Conservation (phyloP, 2,329 filamentous ascomycete species). For the Neopestalotiopsis rosae region DNA sequence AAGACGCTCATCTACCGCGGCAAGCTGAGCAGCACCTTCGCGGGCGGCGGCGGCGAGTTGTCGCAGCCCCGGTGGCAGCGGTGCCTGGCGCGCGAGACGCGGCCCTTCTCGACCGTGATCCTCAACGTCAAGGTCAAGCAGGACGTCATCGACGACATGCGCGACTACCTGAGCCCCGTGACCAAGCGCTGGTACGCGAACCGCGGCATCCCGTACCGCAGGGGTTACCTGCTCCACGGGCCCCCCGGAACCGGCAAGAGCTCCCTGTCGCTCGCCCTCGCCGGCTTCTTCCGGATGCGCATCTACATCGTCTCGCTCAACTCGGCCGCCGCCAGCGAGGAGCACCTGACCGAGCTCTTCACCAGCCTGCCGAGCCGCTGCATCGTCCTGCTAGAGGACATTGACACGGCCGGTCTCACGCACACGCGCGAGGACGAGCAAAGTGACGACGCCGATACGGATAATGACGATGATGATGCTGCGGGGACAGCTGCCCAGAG, state of each 20-base stretch:
- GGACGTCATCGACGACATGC: slow-evolving; percentile 63
- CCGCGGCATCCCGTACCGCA: slow-evolving; percentile 82
- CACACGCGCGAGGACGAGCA: slow-evolving; percentile 53
- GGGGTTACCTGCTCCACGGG: slow-evolving; percentile 82
- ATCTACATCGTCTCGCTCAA: slow-evolving; percentile 76
- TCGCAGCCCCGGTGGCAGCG: slow-evolving; percentile 62
- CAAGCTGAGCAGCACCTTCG: slow-evolving; percentile 35
- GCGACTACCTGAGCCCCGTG: slow-evolving; percentile 66
- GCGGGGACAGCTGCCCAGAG: slow-evolving; percentile 29
- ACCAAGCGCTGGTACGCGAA: slow-evolving; percentile 82
- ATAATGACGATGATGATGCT: slow-evolving; percentile 25
- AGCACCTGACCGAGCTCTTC: slow-evolving; percentile 69
- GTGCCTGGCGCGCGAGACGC: slow-evolving; percentile 63
- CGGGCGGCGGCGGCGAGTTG: slow-evolving; percentile 33
- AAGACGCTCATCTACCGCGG: slow-evolving; percentile 72
- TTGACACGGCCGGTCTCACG: slow-evolving; percentile 74
- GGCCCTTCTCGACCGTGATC: slow-evolving; percentile 70
- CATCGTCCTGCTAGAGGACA: slow-evolving; percentile 77
- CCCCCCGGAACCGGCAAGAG: slow-evolving; percentile 83
- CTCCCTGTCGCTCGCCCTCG: slow-evolving; percentile 72
- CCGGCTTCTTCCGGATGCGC: slow-evolving; percentile 71
- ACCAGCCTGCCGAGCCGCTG: slow-evolving; percentile 71
- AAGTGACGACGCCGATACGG: not conserved
- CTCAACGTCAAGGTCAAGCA: slow-evolving; percentile 65
- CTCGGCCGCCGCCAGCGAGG: slow-evolving; percentile 67